Conservation (phyloP, 169 alveolate genomes). For the Eimeria tenella region DNA sequence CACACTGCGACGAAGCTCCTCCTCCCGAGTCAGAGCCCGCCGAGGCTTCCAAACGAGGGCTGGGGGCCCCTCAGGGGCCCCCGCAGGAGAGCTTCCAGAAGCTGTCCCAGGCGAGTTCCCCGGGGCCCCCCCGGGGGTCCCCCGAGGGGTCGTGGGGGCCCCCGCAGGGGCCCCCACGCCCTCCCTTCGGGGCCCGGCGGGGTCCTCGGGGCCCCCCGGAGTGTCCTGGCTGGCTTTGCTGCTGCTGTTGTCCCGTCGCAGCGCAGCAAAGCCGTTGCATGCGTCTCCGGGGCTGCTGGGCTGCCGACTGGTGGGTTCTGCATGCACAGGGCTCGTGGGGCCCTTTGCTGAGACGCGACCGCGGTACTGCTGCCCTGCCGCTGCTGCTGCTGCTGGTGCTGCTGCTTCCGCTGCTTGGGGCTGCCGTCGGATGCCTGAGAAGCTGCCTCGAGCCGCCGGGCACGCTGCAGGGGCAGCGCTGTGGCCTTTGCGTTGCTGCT, state of each 20-base stretch:
- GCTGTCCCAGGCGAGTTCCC: too few species aligned
- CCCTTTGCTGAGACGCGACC: too few species aligned
- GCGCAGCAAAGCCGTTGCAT: not conserved
- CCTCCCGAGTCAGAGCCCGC: conserved; percentile 44
- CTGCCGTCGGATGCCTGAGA: not conserved
- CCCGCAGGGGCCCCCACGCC: not conserved
- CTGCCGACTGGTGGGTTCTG: too few species aligned
- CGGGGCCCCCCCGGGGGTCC: not conserved
- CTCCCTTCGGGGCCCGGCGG: too few species aligned
- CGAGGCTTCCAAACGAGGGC: conserved; percentile 75
- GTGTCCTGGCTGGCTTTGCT: not conserved
- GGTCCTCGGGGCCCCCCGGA: too few species aligned
- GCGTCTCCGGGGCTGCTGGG: too few species aligned
- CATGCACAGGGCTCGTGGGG: too few species aligned
- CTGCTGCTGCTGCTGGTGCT: conserved; percentile 29
- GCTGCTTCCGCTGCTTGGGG: conserved; percentile 25
- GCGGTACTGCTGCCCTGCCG: not conserved
- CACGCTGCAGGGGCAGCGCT: conserved; percentile 6
- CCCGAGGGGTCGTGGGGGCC: not conserved
- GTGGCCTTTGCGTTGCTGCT: conserved; percentile 56
- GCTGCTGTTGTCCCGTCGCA: not conserved
- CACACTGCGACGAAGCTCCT: conserved; percentile 85
- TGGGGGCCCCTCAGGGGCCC: not conserved
- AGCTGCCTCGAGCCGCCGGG: not conserved
- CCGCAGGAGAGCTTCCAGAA: too few species aligned